Base-by-base conservation (phyloP, 192 early-diverging fungal species). In the Umbelopsis sp. region DNA sequence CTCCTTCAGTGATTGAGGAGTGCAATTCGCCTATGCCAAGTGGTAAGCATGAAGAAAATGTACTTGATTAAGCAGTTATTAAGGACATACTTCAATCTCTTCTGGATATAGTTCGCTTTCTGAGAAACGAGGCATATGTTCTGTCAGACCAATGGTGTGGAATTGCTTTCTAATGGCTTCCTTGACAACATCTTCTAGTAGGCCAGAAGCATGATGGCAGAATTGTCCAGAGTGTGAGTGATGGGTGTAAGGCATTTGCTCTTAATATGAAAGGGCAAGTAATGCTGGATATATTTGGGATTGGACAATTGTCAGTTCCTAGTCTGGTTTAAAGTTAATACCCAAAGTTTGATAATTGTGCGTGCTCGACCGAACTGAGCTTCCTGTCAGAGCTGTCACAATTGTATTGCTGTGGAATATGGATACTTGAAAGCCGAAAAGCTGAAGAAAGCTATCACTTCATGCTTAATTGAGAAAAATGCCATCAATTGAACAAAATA, bases 221-320 rank as follows among this genome's bases (percentile, higher is more conserved):
- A 94, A 98, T 82, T 97, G 92, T 5, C 97, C 97, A 1, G 94
- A 96, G 75, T 99, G 97, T 13, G 92, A 90, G 72, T 99, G 97
- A 64, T 90, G 86, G 4, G 93, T 93, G 75, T 97, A 88, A 30
- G 90, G 88, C 90, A 94, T 92, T 41, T 6, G 10, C 37, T 41
- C 10, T 41, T 30, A 30, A 30, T 2, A 41, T 41, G 37, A 6
- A 41, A 41, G 7, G 11, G 0, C n/a, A 51, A 41, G 5, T 6
- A 10, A 41, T 9, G 37, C 37, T 41, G 37, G 5, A 41, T 41
- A 41, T 41, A 41, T 61, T 18, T n/a, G 13, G 27, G 18, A 25
- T 21, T 12, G 27, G 30, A 15, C 30, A 49, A 16, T 30, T 25
- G 27, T 41, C 37, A 41, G 37, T 6, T 4, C 27, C 27, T 1